These are phyloP conservation scores for Cladosporium sp. DNA, from an alignment of 2,329 filamentous ascomycete species.

Conservation along the genomic window DNA sequence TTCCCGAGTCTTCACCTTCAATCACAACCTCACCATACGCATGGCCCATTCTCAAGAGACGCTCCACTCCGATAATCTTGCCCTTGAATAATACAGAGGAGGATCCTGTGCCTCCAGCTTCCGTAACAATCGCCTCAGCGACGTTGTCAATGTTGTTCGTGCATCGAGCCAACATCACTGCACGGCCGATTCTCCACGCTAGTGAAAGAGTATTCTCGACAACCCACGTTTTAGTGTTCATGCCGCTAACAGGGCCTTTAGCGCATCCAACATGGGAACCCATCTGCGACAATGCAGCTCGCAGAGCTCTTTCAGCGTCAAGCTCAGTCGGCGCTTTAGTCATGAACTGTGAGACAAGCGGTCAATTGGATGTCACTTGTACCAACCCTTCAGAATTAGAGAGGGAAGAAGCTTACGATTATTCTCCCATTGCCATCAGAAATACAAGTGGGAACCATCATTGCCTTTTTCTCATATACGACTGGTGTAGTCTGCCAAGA, in stretches of 20 bases:
- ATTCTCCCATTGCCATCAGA: slow-evolving; percentile 41
- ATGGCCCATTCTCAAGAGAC: slow-evolving; percentile 38
- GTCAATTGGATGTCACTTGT: neutral
- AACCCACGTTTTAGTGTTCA: slow-evolving; percentile 34
- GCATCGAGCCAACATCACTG: slow-evolving; percentile 32
- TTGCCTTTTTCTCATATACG: slow-evolving; percentile 37
- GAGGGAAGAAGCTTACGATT: slow-evolving; percentile 12
- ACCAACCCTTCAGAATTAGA: neutral
- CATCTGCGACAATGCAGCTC: slow-evolving; percentile 34
- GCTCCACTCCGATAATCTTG: slow-evolving; percentile 42
- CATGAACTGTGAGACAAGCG: slow-evolving; percentile 26
- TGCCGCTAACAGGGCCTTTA: slow-evolving; percentile 35
- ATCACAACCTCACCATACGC: slow-evolving; percentile 40
- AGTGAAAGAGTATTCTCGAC: slow-evolving; percentile 37
- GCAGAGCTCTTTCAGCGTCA: slow-evolving; percentile 36
- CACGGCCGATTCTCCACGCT: slow-evolving; percentile 36
- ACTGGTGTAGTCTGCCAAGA: slow-evolving; percentile 42
- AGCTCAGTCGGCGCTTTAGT: slow-evolving; percentile 33
- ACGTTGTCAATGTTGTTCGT: slow-evolving; percentile 34
- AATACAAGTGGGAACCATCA: slow-evolving; percentile 36
- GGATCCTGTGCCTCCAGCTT: slow-evolving; percentile 35
- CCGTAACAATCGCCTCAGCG: slow-evolving; percentile 37
- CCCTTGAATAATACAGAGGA: slow-evolving; percentile 41
- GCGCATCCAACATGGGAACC: slow-evolving; percentile 34
- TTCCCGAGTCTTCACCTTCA: slow-evolving; percentile 28